These are phyloP conservation scores for Dothistroma septosporum DNA, from an alignment of 2,329 filamentous ascomycete species.

Conservation along the genomic window DNA sequence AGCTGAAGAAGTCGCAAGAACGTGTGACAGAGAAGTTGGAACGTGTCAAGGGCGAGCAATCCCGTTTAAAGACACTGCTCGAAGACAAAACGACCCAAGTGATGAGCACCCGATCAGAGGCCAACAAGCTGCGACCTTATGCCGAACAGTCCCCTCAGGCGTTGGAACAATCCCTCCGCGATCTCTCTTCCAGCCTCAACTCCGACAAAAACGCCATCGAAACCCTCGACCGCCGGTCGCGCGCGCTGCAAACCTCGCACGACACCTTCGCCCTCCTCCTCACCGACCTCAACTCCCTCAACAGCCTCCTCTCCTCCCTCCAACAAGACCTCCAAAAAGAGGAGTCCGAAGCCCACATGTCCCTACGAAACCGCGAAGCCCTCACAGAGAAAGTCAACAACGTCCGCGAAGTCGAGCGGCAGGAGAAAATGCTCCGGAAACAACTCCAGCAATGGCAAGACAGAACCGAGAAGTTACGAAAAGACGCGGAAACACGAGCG, in stretches of 20 bases:
- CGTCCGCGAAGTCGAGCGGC: constrained; percentile 84
- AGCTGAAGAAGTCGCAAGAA: constrained; percentile 77
- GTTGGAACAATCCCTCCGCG: constrained; percentile 74
- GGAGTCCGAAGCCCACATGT: constrained; percentile 80
- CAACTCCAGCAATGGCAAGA: constrained; percentile 84
- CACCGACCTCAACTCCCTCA: constrained; percentile 80
- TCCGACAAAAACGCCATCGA: constrained; percentile 83
- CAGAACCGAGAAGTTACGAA: constrained; percentile 76
- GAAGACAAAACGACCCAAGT: constrained; percentile 69
- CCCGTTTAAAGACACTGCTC: constrained; percentile 65
- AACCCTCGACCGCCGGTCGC: constrained; percentile 75
- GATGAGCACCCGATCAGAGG: constrained; percentile 74
- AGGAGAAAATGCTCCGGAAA: constrained; percentile 75
- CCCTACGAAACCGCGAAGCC: constrained; percentile 76
- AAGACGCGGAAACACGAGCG: constrained; percentile 76
- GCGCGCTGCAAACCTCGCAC: constrained; percentile 84
- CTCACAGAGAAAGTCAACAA: constrained; percentile 84
- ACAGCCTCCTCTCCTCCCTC: constrained; percentile 85
- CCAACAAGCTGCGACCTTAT: constrained; percentile 84
- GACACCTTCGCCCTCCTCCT: constrained; percentile 84
- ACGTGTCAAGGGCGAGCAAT: constrained; percentile 75
- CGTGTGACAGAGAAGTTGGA: constrained; percentile 78
- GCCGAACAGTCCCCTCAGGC: constrained; percentile 81
- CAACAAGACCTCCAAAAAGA: constrained; percentile 80
- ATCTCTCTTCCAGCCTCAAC: constrained; percentile 73